Percentiles rank a stretch among this genome's conserved stretches.
phyloP scores from a whole-genome alignment of 306 rosid species.

The Quercus berberidifolia region DNA sequence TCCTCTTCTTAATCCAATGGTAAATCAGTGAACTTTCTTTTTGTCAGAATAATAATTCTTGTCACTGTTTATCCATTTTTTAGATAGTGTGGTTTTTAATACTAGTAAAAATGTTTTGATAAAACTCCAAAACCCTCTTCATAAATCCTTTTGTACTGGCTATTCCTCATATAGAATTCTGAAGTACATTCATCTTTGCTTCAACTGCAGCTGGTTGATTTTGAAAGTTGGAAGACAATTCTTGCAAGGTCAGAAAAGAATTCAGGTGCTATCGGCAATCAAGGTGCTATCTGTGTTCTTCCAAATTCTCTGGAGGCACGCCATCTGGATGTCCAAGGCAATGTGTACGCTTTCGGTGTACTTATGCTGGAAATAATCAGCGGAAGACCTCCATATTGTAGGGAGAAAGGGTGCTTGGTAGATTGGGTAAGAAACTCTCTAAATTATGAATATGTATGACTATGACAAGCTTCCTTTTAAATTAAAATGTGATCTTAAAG shows the following conservation, averaged over 20 bases:
- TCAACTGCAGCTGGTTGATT: conserved; percentile 79
- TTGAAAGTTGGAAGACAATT: conserved; percentile 97
- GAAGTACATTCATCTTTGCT: background rate
- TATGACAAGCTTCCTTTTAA: background rate
- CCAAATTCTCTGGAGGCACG: conserved; percentile 88
- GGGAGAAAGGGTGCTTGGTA: conserved; percentile 75
- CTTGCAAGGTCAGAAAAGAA: conserved; percentile 84
- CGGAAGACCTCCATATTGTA: conserved; percentile 81
- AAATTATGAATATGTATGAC: conserved; percentile 4
- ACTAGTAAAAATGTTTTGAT: background rate
- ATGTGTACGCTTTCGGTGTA: conserved; percentile 76
- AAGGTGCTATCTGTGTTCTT: conserved; percentile 78
- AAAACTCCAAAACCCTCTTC: conserved; percentile 15
- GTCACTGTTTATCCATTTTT: background rate
- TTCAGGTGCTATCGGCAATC: conserved; percentile 66
- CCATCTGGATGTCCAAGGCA: conserved; percentile 73
- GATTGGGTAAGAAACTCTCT: conserved; percentile 75
- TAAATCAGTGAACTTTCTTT: background rate
- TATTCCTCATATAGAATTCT: background rate
- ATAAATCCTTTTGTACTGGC: conserved; percentile 10
- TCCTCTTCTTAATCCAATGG: background rate
- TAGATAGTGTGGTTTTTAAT: background rate
- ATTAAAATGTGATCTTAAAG: background rate
- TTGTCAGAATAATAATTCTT: background rate
- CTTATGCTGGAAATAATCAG: conserved; percentile 85